Conservation (phyloP, 2,329 filamentous ascomycete species). For the Lecanosticta acicola region DNA sequence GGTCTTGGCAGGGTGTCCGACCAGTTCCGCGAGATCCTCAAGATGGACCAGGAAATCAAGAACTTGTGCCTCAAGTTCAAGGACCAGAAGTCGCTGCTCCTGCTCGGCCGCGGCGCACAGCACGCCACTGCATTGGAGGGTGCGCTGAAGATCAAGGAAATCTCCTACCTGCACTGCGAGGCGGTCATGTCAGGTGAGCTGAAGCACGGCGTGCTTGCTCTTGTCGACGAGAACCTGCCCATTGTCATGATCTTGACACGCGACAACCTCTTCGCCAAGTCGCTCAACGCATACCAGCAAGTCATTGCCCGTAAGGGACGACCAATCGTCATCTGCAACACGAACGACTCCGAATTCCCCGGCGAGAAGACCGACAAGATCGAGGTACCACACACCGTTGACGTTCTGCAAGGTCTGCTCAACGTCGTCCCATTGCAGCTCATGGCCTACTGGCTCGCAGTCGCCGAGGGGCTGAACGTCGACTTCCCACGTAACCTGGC, state of each 20-base stretch:
- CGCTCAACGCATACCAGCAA: slow-evolving; percentile 99
- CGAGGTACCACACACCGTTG: slow-evolving; percentile 91
- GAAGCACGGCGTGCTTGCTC: slow-evolving; percentile 95
- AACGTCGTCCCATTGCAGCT: slow-evolving; percentile 97
- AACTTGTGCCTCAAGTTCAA: slow-evolving; percentile 90
- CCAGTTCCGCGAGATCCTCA: slow-evolving; percentile 87
- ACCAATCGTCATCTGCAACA: slow-evolving; percentile 98
- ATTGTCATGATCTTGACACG: slow-evolving; percentile 99
- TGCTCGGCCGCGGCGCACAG: slow-evolving; percentile 91
- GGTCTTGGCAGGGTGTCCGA: slow-evolving; percentile 79
- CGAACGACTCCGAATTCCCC: slow-evolving; percentile 81
- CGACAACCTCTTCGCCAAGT: slow-evolving; percentile 94
- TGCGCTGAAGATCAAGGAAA: slow-evolving; percentile 99
- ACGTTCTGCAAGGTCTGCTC: slow-evolving; percentile 90
- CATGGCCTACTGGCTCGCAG: slow-evolving; percentile 98
- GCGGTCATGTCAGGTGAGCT: slow-evolving; percentile 99
- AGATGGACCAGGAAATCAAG: slow-evolving; percentile 92
- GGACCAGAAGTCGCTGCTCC: slow-evolving; percentile 90
- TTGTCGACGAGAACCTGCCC: slow-evolving; percentile 96
- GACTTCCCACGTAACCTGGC: slow-evolving; percentile 98
- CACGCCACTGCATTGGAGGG: slow-evolving; percentile 95
- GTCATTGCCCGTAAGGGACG: slow-evolving; percentile 94
- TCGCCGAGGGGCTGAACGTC: slow-evolving; percentile 91
- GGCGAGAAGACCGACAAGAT: slow-evolving; percentile 89
- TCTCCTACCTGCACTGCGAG: slow-evolving; percentile 98